Base-by-base conservation (phyloP, 75 land plant genomes). In the Pinus tabuliformis region DNA sequence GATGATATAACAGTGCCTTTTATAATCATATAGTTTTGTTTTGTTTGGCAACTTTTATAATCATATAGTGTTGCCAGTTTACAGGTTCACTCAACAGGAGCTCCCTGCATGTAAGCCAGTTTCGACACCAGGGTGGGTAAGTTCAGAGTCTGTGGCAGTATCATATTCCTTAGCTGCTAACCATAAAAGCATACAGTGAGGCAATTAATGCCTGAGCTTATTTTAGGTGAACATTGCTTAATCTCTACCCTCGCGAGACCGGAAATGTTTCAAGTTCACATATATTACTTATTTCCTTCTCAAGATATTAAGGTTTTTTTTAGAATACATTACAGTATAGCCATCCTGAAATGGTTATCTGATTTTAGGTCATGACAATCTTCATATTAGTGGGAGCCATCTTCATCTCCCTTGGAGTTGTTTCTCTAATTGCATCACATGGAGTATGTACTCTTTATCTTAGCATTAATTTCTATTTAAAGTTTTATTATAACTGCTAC, bases 81-180 rank as follows among this genome's bases (percentile, higher is more conserved):
- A 90, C 11, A 86, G 56, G 80, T 94, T 94, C 80, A 91, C 94
- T 33, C 97, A 94, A 65, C 97, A 94, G 74, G 91, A 90, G 70
- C 90, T 94, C 75, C 95, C 95, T 21, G 95, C 97, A 62, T 94
- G 95, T 83, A 94, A 92, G 83, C 97, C 97, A 13, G 82, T 94
- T 70, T 83, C 92, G 26, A 94, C 97, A 26, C 97, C 97, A 20
- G 70, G 81, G 82, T 94, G 97, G 97, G 97, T 94, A 76, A 75
- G 81, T 42, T 63, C 30, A 16, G 18, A 22, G 62, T 58, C 24
- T 76, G 15, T 49, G 33, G 5, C 52, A 65, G 62, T 7, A 26
- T 28, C 9, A 20, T 8, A 65, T 49, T 17, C 5, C 11, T 24
- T 16, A 73, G 5, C 49, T 24, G 16, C 49, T 54, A 16, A 30